phyloP scores from a whole-genome alignment of 495 filamentous ascomycete genomes.

The Pyrenopolyporus hunteri region DNA sequence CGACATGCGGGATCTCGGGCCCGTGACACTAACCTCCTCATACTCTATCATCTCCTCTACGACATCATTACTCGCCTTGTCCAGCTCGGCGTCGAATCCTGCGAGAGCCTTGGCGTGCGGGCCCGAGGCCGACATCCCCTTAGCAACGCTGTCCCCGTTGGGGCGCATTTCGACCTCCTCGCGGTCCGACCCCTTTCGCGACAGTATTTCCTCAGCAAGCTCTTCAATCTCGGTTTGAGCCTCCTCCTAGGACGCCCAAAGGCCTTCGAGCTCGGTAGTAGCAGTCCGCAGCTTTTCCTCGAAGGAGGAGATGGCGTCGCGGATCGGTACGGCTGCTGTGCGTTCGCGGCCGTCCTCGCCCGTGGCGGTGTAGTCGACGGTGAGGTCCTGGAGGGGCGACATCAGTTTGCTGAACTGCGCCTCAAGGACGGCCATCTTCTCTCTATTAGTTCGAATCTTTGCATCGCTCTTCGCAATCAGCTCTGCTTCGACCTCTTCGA shows the following conservation, averaged over 20 bases:
- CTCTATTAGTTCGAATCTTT: slow-evolving; percentile 3
- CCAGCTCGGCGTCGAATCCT: slow-evolving; percentile 25
- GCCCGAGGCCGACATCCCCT: slow-evolving; percentile 25
- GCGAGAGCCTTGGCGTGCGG: slow-evolving; percentile 13
- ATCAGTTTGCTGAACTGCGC: slow-evolving; percentile 7
- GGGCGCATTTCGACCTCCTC: not conserved
- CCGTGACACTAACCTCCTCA: slow-evolving; percentile 35
- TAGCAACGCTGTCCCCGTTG: slow-evolving; percentile 7
- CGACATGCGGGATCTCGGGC: slow-evolving; percentile 28
- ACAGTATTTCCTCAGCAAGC: slow-evolving; percentile 10
- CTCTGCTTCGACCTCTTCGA: slow-evolving; percentile 13
- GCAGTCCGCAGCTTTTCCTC: slow-evolving; percentile 4
- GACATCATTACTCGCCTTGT: slow-evolving; percentile 27
- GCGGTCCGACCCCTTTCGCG: slow-evolving; percentile 11
- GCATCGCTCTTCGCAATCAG: not conserved
- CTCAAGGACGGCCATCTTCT: slow-evolving; percentile 2
- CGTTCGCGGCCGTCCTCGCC: slow-evolving; percentile 17
- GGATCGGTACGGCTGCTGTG: slow-evolving; percentile 15
- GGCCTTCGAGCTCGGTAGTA: slow-evolving; percentile 12
- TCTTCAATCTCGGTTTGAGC: slow-evolving; percentile 28
- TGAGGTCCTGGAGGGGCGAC: slow-evolving; percentile 5
- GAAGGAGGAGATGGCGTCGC: slow-evolving; percentile 18
- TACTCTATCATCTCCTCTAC: slow-evolving; percentile 40
- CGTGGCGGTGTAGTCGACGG: slow-evolving; percentile 27
- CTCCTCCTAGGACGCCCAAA: slow-evolving; percentile 32